Evolutionary conservation across 208 protist species (phyloP), one percentile per base, ranked within the genome.

Genomic region (Jaenimonas drosophilae): DNA sequence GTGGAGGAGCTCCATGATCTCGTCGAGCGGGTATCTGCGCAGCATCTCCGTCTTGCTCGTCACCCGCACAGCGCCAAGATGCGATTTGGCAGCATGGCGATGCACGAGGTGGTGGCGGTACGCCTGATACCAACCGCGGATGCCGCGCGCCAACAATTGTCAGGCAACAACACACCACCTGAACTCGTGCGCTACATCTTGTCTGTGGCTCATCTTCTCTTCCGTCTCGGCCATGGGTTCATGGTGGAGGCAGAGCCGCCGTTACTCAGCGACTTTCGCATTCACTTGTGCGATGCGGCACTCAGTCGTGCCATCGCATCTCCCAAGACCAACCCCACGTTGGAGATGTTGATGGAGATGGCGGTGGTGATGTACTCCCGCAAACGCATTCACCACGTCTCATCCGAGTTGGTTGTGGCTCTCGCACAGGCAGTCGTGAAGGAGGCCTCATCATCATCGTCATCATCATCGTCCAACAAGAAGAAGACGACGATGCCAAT

Each of bases 371-470:
- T 84, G 71, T 87, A 72, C 30, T 57, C 66, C 11, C 54, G 54
- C 11, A 56, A 66, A 12, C 84, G 75, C 14, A 75, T 88, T 37
- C 77, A 87, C 55, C 67, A 74, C 53, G 45, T 91, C 16, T 80
- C 82, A 7, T 26, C 24, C 0, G 41, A 54, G 19, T 39, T 81
- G n/a, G 58, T 68, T 36, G 33, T 57, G 24, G 40, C 56, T 23
- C 49, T 91, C n/a, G 48, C 76, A 34, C 49, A 28, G 2, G 32
- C 60, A 2, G 51, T 61, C n/a, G n/a, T n/a, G n/a, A n/a, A n/a
- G n/a, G n/a, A n/a, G n/a, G n/a, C n/a, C n/a, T n/a, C n/a, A n/a
- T n/a, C n/a, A n/a, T n/a, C n/a, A n/a, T n/a, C n/a, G n/a, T n/a
- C n/a, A n/a, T n/a, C n/a, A n/a, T n/a, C n/a, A n/a, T n/a, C n/a